A percentile compares a stretch with the other conserved stretches of the same genome.
Conservation (phyloP, 495 filamentous ascomycete genomes). For the Ascobolus immersus region DNA sequence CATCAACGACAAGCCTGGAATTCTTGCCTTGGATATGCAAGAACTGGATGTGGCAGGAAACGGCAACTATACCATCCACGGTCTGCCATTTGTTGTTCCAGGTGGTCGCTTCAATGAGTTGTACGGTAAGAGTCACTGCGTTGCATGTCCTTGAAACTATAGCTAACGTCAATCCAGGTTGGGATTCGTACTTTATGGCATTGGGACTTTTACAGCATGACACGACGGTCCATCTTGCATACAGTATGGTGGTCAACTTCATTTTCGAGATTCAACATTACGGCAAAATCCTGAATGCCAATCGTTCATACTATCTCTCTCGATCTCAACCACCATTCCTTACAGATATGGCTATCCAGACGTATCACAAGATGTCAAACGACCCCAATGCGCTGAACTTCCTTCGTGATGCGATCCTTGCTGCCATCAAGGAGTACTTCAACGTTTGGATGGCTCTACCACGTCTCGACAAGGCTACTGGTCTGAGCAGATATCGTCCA, state of each 20-base stretch:
- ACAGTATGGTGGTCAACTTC: slow-evolving; percentile 84
- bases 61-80: slow-evolving; percentile 38
- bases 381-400: slow-evolving; percentile 55
- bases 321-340: slow-evolving; percentile 90
- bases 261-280: slow-evolving; percentile 97
- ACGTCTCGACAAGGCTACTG: slow-evolving; percentile 49
- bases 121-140: slow-evolving; percentile 28
- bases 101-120: slow-evolving; percentile 93
- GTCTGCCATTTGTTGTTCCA: slow-evolving; percentile 82
- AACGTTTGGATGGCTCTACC: slow-evolving; percentile 68
- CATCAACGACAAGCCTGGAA: slow-evolving; percentile 62
- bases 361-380: slow-evolving; percentile 66
- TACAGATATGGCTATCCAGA: slow-evolving; percentile 82
- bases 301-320: slow-evolving; percentile 77
- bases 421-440: slow-evolving; percentile 92
- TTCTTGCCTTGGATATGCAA: slow-evolving; percentile 78
- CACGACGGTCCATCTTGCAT: slow-evolving; percentile 57
- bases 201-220: slow-evolving; percentile 62
- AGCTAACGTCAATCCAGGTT: slow-evolving; percentile 21
- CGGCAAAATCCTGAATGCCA: slow-evolving; percentile 91
- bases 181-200: slow-evolving; percentile 96
- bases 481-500: slow-evolving; percentile 74
- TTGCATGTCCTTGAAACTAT: not conserved
- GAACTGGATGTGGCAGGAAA: slow-evolving; percentile 37
- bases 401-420: slow-evolving; percentile 48